Evolutionary conservation across 306 rosid genomes (phyloP).

Genomic region (Cicer yamashitae): DNA sequence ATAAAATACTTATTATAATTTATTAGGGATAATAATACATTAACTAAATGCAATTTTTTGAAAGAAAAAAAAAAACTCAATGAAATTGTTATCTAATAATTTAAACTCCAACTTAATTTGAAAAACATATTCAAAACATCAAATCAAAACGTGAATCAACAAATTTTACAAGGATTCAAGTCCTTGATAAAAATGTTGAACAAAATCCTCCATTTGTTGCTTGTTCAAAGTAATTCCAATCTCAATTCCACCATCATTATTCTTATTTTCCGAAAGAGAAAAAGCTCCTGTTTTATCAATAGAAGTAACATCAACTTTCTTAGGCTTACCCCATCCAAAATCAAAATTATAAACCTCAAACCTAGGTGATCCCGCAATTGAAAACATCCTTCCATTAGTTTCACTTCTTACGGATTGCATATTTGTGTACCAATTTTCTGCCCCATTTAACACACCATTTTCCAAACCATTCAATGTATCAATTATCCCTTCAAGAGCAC

Average conservation of each 20-base stretch:
- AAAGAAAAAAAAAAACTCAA: no score
- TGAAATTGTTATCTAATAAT: no score
- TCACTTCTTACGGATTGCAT: background rate
- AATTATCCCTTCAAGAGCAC: slow-evolving; percentile 26
- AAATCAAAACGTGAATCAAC: no score
- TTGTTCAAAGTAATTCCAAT: slow-evolving; percentile 49
- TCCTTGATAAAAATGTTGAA: slow-evolving; percentile 9
- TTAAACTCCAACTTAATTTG: no score
- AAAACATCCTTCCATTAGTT: background rate
- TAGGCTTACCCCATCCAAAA: slow-evolving; percentile 66
- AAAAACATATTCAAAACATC: no score
- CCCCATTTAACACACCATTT: slow-evolving; percentile 31
- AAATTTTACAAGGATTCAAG: slow-evolving; percentile 35
- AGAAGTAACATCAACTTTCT: slow-evolving; percentile 54
- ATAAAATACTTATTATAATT: no score
- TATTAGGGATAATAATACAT: no score
- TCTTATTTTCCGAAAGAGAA: slow-evolving; percentile 42
- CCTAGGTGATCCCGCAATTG: slow-evolving; percentile 58
- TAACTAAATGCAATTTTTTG: no score
- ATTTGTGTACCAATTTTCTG: slow-evolving; percentile 4
- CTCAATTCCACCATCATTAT: slow-evolving; percentile 48
- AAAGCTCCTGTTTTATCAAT: slow-evolving; percentile 46
- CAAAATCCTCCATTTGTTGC: slow-evolving; percentile 39
- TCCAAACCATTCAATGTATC: slow-evolving; percentile 28
- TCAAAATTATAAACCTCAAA: slow-evolving; percentile 56